phyloP scores from a whole-genome alignment of 139 green algal genomes.

The Coelastrella sp. region DNA sequence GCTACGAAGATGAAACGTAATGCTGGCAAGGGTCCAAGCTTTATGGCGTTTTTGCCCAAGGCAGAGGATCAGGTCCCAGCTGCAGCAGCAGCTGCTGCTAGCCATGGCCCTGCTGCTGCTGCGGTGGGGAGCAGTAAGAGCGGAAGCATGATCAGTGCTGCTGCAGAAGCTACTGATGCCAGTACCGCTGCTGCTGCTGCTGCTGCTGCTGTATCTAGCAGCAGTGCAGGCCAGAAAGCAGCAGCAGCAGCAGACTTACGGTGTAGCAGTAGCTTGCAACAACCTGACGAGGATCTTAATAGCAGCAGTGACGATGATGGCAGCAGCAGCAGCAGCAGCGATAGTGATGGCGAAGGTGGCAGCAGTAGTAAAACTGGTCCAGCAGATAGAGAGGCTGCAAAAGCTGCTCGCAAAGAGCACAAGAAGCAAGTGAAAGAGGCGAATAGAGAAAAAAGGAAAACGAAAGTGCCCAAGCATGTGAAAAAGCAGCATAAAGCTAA shows the following conservation, averaged over 20 bases:
- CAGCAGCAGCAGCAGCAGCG: conserved; percentile 17
- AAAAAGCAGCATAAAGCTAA: conserved; percentile 89
- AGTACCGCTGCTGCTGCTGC: background rate
- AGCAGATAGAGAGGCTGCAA: conserved; percentile 66
- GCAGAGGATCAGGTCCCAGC: conserved; percentile 44
- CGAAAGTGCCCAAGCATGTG: conserved; percentile 94
- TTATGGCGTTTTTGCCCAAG: conserved; percentile 51
- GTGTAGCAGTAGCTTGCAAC: conserved; percentile 46
- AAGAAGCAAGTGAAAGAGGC: conserved; percentile 93
- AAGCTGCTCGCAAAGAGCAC: conserved; percentile 75
- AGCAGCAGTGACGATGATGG: conserved; percentile 43
- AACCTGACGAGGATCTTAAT: conserved; percentile 35
- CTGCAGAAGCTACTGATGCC: background rate
- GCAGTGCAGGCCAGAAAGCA: background rate
- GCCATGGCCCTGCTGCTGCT: no score
- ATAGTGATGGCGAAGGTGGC: background rate
- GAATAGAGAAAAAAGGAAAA: conserved; percentile 90
- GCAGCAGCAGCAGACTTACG: conserved; percentile 25
- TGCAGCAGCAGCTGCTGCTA: conserved; percentile 11
- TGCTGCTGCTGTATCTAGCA: background rate
- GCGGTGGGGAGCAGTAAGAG: background rate
- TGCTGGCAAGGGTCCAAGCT: conserved; percentile 48
- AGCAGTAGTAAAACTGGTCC: background rate
- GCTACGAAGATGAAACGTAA: conserved; percentile 32
- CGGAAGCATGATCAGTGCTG: conserved; percentile 15